Percentiles rank a stretch among this genome's conserved stretches.
Evolutionary conservation across 2,329 filamentous ascomycete species (phyloP).

Genomic region (Curvularia hawaiiensis): DNA sequence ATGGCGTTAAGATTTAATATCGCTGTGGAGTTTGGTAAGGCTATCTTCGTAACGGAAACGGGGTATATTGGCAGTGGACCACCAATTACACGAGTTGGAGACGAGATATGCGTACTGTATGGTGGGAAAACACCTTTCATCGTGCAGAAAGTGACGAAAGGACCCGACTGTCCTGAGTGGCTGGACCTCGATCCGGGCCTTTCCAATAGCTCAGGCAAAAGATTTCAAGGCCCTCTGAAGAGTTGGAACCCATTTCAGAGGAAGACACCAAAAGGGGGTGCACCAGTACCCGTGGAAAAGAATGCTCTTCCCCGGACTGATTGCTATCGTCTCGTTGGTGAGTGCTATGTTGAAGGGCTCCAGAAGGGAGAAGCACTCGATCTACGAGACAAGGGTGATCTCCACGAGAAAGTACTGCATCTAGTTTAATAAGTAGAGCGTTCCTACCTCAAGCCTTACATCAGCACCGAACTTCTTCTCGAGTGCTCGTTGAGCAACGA

Average conservation of each 20-base stretch:
- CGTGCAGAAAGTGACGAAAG: constrained; percentile 3
- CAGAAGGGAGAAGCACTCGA: constrained; percentile 18
- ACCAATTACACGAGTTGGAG: neutral
- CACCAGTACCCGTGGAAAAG: neutral
- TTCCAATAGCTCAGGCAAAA: neutral
- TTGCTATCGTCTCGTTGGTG: constrained; percentile 8
- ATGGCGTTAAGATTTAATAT: too few relatives aligned
- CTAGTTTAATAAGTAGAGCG: constrained; percentile 5
- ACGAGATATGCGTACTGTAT: constrained; percentile 11
- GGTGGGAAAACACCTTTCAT: constrained; percentile 4
- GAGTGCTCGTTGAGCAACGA: too few relatives aligned
- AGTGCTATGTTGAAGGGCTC: constrained; percentile 9
- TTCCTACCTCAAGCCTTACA: neutral
- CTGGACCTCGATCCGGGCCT: neutral
- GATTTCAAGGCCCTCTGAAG: neutral
- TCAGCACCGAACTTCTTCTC: too few relatives aligned
- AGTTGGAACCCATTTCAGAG: neutral
- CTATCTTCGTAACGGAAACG: too few relatives aligned
- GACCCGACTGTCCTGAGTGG: constrained; percentile 3
- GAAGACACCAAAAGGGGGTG: neutral
- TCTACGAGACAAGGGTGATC: constrained; percentile 2
- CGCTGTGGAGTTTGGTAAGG: too few relatives aligned
- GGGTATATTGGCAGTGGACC: too few relatives aligned
- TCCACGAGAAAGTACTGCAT: constrained; percentile 23
- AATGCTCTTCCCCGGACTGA: neutral